phyloP scores from a whole-genome alignment of 2,329 filamentous ascomycete species.

The Penicillium sp. region DNA sequence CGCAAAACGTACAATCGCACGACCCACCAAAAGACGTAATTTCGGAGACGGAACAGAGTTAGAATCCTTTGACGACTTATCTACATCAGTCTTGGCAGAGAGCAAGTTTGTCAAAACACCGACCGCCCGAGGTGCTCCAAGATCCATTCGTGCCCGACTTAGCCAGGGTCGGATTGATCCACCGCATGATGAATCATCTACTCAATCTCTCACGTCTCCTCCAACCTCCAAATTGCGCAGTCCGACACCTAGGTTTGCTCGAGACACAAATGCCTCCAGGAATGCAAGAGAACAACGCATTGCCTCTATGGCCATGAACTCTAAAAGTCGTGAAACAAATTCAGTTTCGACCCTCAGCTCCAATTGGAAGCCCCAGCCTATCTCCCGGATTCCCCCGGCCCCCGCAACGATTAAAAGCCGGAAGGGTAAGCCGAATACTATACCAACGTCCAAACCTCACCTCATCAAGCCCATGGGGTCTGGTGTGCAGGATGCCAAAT shows the following conservation, averaged over 20 bases:
- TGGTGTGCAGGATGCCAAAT: constrained; percentile 71
- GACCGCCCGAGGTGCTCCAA: constrained; percentile 65
- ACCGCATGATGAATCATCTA: constrained; percentile 40
- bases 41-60: constrained; percentile 93
- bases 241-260: constrained; percentile 62
- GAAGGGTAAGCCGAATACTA: constrained; percentile 36
- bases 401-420: constrained; percentile 51
- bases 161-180: constrained; percentile 44
- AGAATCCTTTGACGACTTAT: constrained; percentile 90
- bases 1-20: constrained; percentile 69
- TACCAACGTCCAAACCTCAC: constrained; percentile 64
- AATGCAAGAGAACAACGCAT: constrained; percentile 64
- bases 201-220: constrained; percentile 59
- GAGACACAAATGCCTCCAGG: constrained; percentile 65
- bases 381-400: constrained; percentile 51
- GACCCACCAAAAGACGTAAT: constrained; percentile 66
- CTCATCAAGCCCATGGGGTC: constrained; percentile 82
- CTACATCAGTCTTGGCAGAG: constrained; percentile 79
- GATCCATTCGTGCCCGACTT: constrained; percentile 55
- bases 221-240: constrained; percentile 50
- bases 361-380: constrained; percentile 60
- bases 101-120: constrained; percentile 81
- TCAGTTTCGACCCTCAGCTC: constrained; percentile 54
- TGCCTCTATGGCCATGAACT: constrained; percentile 41
- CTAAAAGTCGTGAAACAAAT: constrained; percentile 41